Evolutionary conservation across 495 filamentous ascomycete genomes (phyloP).

Genomic region (Penicillium malachiteum): DNA sequence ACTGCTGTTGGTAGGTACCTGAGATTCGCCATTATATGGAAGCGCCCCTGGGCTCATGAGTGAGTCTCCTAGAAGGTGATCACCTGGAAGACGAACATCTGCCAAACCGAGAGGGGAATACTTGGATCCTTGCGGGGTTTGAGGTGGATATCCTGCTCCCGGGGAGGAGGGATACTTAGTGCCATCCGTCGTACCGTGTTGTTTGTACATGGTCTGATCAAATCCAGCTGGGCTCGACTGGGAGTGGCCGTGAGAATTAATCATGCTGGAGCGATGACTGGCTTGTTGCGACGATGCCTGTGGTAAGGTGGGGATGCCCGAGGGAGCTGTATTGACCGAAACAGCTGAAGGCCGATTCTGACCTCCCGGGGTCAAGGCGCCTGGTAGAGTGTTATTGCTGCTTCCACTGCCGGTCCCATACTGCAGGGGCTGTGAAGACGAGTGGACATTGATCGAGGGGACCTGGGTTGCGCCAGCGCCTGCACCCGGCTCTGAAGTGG

Average conservation of each 20-base stretch:
- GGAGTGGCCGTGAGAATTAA: conserved; percentile 70
- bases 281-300: conserved; percentile 63
- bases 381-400: conserved; percentile 55
- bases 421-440: conserved; percentile 57
- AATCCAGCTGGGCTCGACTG: conserved; percentile 82
- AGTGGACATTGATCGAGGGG: conserved; percentile 68
- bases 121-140: conserved; percentile 69
- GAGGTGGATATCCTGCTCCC: conserved; percentile 61
- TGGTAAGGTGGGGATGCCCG: conserved; percentile 67
- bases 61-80: conserved; percentile 71
- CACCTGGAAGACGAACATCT: conserved; percentile 79
- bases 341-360: conserved; percentile 62
- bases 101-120: conserved; percentile 88
- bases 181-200: conserved; percentile 65
- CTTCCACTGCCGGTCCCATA: conserved; percentile 36
- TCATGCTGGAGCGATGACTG: conserved; percentile 63
- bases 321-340: conserved; percentile 68
- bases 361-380: conserved; percentile 68
- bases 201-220: conserved; percentile 67
- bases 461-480: conserved; percentile 25
- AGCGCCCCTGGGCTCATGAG: conserved; percentile 40
- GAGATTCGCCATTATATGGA: conserved; percentile 46
- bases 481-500: conserved; percentile 35
- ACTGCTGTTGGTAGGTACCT: conserved; percentile 69
- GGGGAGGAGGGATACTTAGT: conserved; percentile 68